Base-by-base conservation (phyloP, 495 filamentous ascomycete species). In the Penicillium soppii region DNA sequence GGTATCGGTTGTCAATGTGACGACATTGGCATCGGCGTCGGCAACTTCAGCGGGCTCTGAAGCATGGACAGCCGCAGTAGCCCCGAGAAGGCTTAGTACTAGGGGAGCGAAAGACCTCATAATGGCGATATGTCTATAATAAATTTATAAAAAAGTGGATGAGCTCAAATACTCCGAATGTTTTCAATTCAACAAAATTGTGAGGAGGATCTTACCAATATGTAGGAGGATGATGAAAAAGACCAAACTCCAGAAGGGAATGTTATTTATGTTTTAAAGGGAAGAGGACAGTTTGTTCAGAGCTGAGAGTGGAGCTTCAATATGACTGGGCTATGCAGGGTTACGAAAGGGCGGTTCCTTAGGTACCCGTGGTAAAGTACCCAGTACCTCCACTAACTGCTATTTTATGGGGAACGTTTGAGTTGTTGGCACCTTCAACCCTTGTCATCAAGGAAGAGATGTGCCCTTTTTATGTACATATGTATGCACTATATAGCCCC, bases 1-100 rank as follows among this genome's bases (percentile, higher is more conserved):
- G 36, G 82, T 91, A 59, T 94, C 91, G 70, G 82, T 87, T 68
- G 84, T 92, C 50, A 99, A 74, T 27, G 89, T 81, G 54, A 85
- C 75, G 35, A 98, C 94, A 66, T 97, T 63, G 16, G 59, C 61
- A 26, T 78, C 78, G 10, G 78, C 78, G 27, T 76, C 73, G 47
- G 75, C 75, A 23, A 47, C 58, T 13, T 55, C 56, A n/a, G n/a
- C n/a, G 26, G 59, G 41, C 41, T 81, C 78, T 17, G 80, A 70
- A 36, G 88, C 87, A 48, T 85, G 85, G 49, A 75, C 82, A n/a
- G 82, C 66, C 22, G 81, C 78, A 30, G 78, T 71, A 58, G 80
- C 80, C 52, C 80, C 80, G 21, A 83, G 65, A 47, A 89, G 77
- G 67, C 72, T 72, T 55, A 89, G 71, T 67, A 80, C 79, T 56